Conservation (phyloP, 2,329 filamentous ascomycete genomes). For the Chaetomiaceae sp. region DNA sequence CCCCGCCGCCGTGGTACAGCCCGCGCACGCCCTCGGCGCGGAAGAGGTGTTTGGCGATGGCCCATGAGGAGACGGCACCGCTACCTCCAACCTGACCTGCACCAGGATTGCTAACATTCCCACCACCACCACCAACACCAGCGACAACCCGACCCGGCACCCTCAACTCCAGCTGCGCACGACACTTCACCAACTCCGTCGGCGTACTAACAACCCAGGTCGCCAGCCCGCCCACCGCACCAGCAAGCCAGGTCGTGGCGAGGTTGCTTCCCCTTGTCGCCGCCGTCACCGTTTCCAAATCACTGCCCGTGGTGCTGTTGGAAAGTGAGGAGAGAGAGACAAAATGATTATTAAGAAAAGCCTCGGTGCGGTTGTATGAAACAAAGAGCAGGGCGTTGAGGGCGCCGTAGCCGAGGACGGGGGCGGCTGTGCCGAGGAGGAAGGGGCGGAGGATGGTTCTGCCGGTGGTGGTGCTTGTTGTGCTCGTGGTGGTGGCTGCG, state of each 20-base stretch:
- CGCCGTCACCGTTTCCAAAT: background rate
- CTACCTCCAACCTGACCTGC: no score
- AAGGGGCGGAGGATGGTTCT: constrained; percentile 9
- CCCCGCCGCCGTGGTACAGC: constrained; percentile 72
- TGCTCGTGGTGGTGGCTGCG: background rate
- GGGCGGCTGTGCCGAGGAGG: constrained; percentile 69
- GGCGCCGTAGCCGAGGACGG: constrained; percentile 83
- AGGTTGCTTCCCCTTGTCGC: constrained; percentile 43
- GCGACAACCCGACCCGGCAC: no score
- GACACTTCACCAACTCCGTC: constrained; percentile 86
- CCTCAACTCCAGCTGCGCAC: constrained; percentile 69
- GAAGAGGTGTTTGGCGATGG: constrained; percentile 58
- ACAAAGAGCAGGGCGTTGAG: constrained; percentile 88
- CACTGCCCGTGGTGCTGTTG: no score
- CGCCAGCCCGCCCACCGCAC: constrained; percentile 74
- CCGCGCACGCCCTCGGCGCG: constrained; percentile 57
- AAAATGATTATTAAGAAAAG: constrained; percentile 57
- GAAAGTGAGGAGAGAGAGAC: no score
- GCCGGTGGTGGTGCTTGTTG: background rate
- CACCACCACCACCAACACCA: no score
- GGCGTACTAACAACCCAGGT: constrained; percentile 84
- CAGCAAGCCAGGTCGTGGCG: constrained; percentile 70
- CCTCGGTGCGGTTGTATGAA: constrained; percentile 80
- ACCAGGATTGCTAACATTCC: no score
- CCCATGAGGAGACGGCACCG: constrained; percentile 61